phyloP scores from a whole-genome alignment of 208 protist genomes.

The Trypanosoma melophagium region DNA sequence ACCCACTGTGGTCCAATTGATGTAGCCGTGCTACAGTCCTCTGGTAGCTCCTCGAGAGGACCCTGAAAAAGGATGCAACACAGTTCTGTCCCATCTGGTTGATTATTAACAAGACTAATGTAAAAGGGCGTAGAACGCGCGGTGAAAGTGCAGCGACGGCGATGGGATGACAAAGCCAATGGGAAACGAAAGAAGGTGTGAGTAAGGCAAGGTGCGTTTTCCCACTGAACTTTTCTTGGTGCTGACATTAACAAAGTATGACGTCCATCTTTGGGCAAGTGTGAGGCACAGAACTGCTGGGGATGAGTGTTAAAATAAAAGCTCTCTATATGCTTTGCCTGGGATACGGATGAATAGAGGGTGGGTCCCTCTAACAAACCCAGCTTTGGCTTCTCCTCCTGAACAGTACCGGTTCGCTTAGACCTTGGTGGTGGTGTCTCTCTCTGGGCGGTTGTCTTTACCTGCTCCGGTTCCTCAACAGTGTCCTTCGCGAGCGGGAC shows the following conservation, averaged over 20 bases:
- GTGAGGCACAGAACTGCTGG: constrained; percentile 52
- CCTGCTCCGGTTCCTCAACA: neutral
- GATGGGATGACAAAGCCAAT: constrained; percentile 46
- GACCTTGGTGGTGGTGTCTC: constrained; percentile 9
- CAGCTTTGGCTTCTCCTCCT: constrained; percentile 12
- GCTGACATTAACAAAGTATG: constrained; percentile 45
- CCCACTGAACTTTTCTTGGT: constrained; percentile 51
- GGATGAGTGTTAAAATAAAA: constrained; percentile 84
- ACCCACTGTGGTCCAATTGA: constrained; percentile 68
- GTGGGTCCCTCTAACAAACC: constrained; percentile 20
- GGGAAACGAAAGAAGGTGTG: constrained; percentile 66
- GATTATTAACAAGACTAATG: constrained; percentile 54
- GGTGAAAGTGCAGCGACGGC: constrained; percentile 42
- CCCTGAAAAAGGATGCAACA: constrained; percentile 72
- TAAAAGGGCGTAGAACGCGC: constrained; percentile 64
- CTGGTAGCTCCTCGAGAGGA: constrained; percentile 53
- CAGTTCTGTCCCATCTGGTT: constrained; percentile 64
- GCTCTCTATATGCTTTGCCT: constrained; percentile 30
- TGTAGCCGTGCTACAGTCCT: constrained; percentile 29
- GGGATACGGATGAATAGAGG: neutral
- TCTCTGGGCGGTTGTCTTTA: neutral
- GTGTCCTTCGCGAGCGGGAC: constrained; percentile 6
- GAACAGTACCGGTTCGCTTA: neutral
- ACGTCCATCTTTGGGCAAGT: constrained; percentile 41
- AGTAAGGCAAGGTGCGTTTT: constrained; percentile 49